A percentile compares a stretch with the other conserved stretches of the same genome.
These are phyloP conservation scores for Plantago elongata DNA, from an alignment of 257 asterid species.

Conservation along the genomic window DNA sequence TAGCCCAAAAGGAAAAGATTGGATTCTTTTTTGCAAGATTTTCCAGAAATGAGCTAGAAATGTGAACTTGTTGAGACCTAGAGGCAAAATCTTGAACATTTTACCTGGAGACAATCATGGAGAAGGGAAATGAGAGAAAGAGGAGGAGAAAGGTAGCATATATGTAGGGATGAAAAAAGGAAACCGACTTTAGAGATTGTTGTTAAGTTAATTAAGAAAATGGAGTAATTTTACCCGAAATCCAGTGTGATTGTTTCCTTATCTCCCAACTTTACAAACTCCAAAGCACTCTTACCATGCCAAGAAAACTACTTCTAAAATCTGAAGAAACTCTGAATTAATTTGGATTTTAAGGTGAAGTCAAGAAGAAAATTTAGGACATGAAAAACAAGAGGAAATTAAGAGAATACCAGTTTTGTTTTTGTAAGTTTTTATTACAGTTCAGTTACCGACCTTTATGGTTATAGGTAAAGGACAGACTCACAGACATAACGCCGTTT, in stretches of 20 bases:
- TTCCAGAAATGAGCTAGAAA: not conserved
- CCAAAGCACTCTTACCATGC: too few relatives aligned
- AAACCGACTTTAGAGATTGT: too few relatives aligned
- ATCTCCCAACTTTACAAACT: too few relatives aligned
- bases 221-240: too few relatives aligned
- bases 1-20: not conserved
- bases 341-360: too few relatives aligned
- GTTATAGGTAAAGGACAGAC: slow-evolving; percentile 27
- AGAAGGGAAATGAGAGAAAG: not conserved
- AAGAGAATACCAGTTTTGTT: too few relatives aligned
- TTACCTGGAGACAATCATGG: not conserved
- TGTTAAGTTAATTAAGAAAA: too few relatives aligned
- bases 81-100: not conserved
- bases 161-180: not conserved
- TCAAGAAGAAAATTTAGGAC: too few relatives aligned
- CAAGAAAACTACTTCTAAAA: too few relatives aligned
- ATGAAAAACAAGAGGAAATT: too few relatives aligned
- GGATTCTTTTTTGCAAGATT: not conserved
- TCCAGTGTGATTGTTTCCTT: too few relatives aligned
- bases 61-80: not conserved
- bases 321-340: too few relatives aligned
- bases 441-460: slow-evolving; percentile 6
- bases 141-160: not conserved
- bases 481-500: slow-evolving; percentile 36
- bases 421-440: not conserved